Base-by-base conservation (phyloP, 2,329 filamentous ascomycete genomes). In the Arthrobotrys sphaeroides region DNA sequence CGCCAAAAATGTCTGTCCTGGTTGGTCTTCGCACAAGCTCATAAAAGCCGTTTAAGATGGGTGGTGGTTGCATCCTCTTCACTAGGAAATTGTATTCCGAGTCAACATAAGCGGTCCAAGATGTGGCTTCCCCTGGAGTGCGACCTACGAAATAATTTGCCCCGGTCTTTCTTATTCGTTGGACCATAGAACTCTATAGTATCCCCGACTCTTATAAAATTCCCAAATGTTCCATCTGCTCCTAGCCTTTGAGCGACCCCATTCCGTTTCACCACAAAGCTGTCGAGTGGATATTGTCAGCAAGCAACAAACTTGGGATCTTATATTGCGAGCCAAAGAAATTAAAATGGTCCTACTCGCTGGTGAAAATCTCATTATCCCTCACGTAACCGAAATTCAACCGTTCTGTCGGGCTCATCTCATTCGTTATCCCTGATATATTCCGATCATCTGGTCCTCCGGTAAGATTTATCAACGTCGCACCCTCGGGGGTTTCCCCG, bases 181-280 rank as follows among this genome's bases (percentile, higher is more conserved):
- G 69, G 69, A 0, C 69, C 69, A 33, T 53, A 73, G 43, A 73
- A 73, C 26, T 73, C 69, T 16, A 73, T 22, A 28, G 38, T 12
- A 20, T 73, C 69, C 2, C 69, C 61, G 3, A 60, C 69, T 22
- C 38, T 42, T 1, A 73, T 20, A 6, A 57, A 61, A 2, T 59
- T n/a, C n/a, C n/a, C 68, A 51, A 59, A 42, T 9, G 53, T 51
- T 3, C 20, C 20, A 24, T 42, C 45, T 3, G n/a, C n/a, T 5
- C 61, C 53, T 4, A 73, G 40, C n/a, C 47, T 53, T 13, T 67
- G 60, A n/a, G 66, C 66, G 7, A 45, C 31, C 4, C 69, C 69
- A 10, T 43, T 42, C 16, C 69, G 13, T 18, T 67, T 73, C 1
- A 73, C 69, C 31, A 53, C 51, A 40, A 73, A 73, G 16, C 69